Evolutionary conservation across 768 basidiomycete species (phyloP).

Genomic region (Mycena capillaripes): DNA sequence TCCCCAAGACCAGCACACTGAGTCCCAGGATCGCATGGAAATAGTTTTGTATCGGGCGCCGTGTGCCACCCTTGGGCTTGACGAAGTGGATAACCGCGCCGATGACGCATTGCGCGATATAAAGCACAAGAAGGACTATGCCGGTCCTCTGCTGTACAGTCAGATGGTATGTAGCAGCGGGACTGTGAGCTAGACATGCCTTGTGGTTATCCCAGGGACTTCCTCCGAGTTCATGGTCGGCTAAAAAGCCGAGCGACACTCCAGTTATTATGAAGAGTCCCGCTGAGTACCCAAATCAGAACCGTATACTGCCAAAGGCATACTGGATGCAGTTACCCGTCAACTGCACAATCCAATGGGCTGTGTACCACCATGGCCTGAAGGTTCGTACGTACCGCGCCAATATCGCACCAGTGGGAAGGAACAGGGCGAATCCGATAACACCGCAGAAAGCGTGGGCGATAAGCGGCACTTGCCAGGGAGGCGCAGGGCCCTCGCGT

Average conservation of each 20-base stretch:
- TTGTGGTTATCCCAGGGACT: background rate
- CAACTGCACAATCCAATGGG: slow-evolving; percentile 19
- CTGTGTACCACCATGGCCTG: slow-evolving; percentile 17
- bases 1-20: slow-evolving; percentile 59
- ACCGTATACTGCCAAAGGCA: too few relatives aligned
- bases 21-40: slow-evolving; percentile 68
- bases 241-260: background rate
- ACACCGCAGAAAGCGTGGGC: slow-evolving; percentile 12
- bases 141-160: slow-evolving; percentile 49
- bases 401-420: slow-evolving; percentile 2
- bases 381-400: slow-evolving; percentile 22
- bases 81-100: slow-evolving; percentile 67
- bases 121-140: slow-evolving; percentile 58
- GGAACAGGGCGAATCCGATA: background rate
- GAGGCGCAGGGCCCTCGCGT: too few relatives aligned
- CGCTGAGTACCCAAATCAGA: background rate
- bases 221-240: background rate
- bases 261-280: slow-evolving; percentile 1
- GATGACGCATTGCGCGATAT: slow-evolving; percentile 60
- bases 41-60: slow-evolving; percentile 68
- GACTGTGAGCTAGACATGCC: background rate
- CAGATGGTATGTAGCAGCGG: background rate
- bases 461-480: background rate
- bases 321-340: background rate
- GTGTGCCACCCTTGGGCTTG: slow-evolving; percentile 52